Conservation (phyloP, 1,284 basidiomycete species). For the Ustilago vetiveriae region DNA sequence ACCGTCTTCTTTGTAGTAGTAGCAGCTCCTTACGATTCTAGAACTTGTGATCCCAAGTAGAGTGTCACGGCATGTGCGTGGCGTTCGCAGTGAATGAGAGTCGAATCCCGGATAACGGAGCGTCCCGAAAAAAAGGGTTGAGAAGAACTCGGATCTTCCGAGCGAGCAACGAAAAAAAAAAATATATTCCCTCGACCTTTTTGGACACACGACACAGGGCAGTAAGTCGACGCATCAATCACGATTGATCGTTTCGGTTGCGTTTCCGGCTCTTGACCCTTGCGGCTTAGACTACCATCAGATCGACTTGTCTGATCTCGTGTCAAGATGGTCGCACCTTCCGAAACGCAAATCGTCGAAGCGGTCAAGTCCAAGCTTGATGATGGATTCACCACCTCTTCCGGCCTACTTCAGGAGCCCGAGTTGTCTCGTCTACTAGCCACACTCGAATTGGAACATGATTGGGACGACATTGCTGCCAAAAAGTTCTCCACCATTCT, state of each 20-base stretch:
- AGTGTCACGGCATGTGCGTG: too few species aligned
- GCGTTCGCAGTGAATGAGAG: too few species aligned
- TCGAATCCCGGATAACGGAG: conserved; percentile 11
- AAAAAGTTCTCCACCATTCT: conserved; percentile 42
- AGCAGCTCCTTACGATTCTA: neutral
- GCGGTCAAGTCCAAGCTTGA: conserved; percentile 17
- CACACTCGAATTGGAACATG: conserved; percentile 46
- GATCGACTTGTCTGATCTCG: too few species aligned
- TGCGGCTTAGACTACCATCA: too few species aligned
- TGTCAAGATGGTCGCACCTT: conserved; percentile 24
- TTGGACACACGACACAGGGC: neutral
- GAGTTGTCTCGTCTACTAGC: conserved; percentile 40
- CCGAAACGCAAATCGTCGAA: conserved; percentile 32
- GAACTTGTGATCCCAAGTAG: neutral
- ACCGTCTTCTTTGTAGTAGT: conserved; percentile 1
- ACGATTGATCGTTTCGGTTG: too few species aligned
- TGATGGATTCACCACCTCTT: neutral
- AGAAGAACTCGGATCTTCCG: neutral
- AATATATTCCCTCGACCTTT: too few species aligned
- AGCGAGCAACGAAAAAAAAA: neutral
- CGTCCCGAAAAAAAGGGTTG: neutral
- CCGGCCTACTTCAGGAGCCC: neutral
- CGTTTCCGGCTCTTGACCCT: too few species aligned
- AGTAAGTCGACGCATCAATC: too few species aligned
- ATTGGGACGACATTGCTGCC: conserved; percentile 42